Evolutionary conservation across 345 rosid genomes (phyloP), one percentile per base, ranked within the genome.

Genomic region (Zanthoxylum bungeanum): DNA sequence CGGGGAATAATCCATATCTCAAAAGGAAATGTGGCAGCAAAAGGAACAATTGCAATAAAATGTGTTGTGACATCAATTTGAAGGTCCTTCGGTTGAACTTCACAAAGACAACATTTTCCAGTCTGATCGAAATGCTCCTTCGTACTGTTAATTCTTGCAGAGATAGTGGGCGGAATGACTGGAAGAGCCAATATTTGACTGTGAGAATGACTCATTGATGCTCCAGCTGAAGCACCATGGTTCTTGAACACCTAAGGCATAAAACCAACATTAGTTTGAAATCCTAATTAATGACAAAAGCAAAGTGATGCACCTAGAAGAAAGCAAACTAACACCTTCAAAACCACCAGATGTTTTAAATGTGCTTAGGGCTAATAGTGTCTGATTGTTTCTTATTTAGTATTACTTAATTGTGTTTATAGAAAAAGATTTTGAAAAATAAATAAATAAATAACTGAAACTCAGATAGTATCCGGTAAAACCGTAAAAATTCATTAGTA

Each of bases 171-270:
- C 31, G 98, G 99, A 73, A 92, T 53, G 34, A 87, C 62, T 9
- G 99, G 98, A 9, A n/a, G n/a, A n/a, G n/a, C n/a, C 73, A 95
- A 70, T 5, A 92, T 80, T 85, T 95, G 97, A 74, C 90, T 91
- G 75, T 92, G 98, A 14, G 99, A 91, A 66, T 95, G 98, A 82
- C 91, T 92, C 86, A 91, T 44, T 16, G 99, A 92, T 56, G 97
- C 99, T 73, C 98, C 94, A 19, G 99, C 98, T n/a, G 94, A 89
- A 10, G 91, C 91, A 28, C 96, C 90, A 44, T 91, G 87, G 84
- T 92, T 95, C 96, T 95, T 92, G 72, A 95, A 95, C 47, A 95
- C 93, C 99, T 95, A 19, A 19, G 36, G 52, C 58, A 80, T 46
- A 62, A 73, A 47, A 60, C 60, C 33, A 72, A 56, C 39, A 47